A percentile compares a stretch with the other conserved stretches of the same genome.
These are phyloP conservation scores for Yamadazyma mexicana DNA, from an alignment of 1,139 yeast genomes.

Conservation along the genomic window DNA sequence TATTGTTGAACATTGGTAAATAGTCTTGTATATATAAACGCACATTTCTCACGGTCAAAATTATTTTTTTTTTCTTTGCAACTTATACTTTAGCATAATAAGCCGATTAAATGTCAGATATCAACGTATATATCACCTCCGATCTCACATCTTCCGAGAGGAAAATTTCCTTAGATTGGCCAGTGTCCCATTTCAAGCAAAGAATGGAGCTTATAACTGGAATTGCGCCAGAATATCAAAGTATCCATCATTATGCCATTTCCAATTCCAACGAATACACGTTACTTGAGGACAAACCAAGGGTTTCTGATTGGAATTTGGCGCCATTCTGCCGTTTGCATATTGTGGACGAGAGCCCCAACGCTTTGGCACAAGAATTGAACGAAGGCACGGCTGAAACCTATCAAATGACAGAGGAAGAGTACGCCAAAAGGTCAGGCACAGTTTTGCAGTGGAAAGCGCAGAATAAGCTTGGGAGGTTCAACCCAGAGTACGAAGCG, in stretches of 20 bases:
- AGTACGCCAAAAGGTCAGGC: constrained; percentile 59
- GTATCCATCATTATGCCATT: constrained; percentile 34
- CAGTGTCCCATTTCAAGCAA: constrained; percentile 52
- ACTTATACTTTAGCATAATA: not conserved
- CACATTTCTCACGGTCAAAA: not conserved
- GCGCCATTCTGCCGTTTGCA: constrained; percentile 47
- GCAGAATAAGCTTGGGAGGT: constrained; percentile 66
- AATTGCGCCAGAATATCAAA: constrained; percentile 61
- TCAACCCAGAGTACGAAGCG: constrained; percentile 52
- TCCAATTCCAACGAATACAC: constrained; percentile 16
- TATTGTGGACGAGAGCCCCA: constrained; percentile 53
- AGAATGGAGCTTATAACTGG: constrained; percentile 78
- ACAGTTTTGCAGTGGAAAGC: constrained; percentile 80
- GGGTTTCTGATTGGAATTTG: constrained; percentile 24
- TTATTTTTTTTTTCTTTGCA: not conserved
- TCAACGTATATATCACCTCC: constrained; percentile 62
- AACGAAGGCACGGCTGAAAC: constrained; percentile 33
- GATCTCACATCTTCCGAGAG: constrained; percentile 70
- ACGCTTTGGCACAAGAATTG: constrained; percentile 46
- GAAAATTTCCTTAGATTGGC: constrained; percentile 65
- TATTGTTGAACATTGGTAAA: constrained; percentile 41
- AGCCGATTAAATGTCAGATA: constrained; percentile 36
- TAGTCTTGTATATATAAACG: constrained; percentile 6
- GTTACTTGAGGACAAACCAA: constrained; percentile 5
- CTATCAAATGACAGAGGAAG: constrained; percentile 63